Evolutionary conservation across 768 basidiomycete species (phyloP).

Genomic region (Pulveroboletus sp.): DNA sequence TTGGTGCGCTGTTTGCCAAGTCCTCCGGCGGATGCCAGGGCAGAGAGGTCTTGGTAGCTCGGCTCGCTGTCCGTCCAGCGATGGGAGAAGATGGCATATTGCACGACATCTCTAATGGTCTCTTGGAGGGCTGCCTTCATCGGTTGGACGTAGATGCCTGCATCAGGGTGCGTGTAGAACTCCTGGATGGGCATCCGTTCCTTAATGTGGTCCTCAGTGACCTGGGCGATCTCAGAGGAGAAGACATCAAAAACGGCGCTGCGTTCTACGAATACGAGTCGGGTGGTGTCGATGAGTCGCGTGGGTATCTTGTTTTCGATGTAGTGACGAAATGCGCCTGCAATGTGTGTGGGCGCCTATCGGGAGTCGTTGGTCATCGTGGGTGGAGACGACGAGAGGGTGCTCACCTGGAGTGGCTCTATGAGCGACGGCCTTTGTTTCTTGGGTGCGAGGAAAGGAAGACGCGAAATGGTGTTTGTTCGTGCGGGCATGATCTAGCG

Average conservation of each 20-base stretch:
- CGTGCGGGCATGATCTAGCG: slow-evolving; percentile 1
- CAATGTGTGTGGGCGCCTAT: slow-evolving; percentile 8
- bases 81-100: slow-evolving; percentile 27
- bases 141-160: slow-evolving; percentile 10
- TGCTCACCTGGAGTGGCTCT: slow-evolving; percentile 3
- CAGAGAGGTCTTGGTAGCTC: slow-evolving; percentile 16
- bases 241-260: slow-evolving; percentile 18
- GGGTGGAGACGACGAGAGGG: not conserved
- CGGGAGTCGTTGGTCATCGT: too few relatives aligned
- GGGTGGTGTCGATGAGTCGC: slow-evolving; percentile 24
- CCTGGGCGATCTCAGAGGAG: slow-evolving; percentile 9
- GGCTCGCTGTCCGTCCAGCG: slow-evolving; percentile 23
- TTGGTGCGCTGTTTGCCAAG: slow-evolving; percentile 5
- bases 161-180: slow-evolving; percentile 7
- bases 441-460: slow-evolving; percentile 3
- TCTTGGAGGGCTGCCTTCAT: slow-evolving; percentile 11
- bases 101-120: slow-evolving; percentile 16
- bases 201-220: slow-evolving; percentile 17
- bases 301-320: slow-evolving; percentile 25
- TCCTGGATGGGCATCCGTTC: not conserved
- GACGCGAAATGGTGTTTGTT: not conserved
- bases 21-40: not conserved
- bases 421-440: not conserved
- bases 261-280: slow-evolving; percentile 22
- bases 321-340: slow-evolving; percentile 16